These are phyloP conservation scores for Saturnispora sanitii DNA, from an alignment of 805 yeast species.

Conservation along the genomic window DNA sequence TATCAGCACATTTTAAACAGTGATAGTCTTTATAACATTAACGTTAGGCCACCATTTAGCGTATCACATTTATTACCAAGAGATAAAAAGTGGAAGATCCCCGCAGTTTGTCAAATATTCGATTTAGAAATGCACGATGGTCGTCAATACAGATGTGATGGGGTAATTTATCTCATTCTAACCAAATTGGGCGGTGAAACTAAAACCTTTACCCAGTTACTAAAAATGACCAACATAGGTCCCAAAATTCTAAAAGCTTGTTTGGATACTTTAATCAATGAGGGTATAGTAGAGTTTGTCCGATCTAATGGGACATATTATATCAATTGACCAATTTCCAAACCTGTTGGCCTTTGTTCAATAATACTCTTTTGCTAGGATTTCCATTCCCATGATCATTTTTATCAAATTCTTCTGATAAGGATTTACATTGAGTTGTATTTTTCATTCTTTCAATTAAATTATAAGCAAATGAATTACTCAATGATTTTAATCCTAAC, in stretches of 20 bases:
- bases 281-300: background rate
- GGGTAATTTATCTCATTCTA: background rate
- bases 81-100: background rate
- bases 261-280: background rate
- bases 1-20: too few relatives aligned
- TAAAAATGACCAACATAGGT: background rate
- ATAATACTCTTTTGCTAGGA: background rate
- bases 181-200: background rate
- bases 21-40: background rate
- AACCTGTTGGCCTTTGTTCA: background rate
- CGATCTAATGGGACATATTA: background rate
- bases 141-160: conserved; percentile 1
- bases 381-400: background rate
- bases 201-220: background rate
- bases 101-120: conserved; percentile 1
- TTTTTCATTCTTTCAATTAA: conserved; percentile 1
- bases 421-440: background rate
- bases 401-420: conserved; percentile 3
- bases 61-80: background rate
- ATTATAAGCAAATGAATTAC: conserved; percentile 3
- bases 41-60: background rate
- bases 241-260: too few relatives aligned
- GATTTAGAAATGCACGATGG: conserved; percentile 4
- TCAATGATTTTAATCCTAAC: background rate
- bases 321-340: background rate